Conservation (phyloP, 352 stramenopile species). For the Globisporangium uncinulatum region DNA sequence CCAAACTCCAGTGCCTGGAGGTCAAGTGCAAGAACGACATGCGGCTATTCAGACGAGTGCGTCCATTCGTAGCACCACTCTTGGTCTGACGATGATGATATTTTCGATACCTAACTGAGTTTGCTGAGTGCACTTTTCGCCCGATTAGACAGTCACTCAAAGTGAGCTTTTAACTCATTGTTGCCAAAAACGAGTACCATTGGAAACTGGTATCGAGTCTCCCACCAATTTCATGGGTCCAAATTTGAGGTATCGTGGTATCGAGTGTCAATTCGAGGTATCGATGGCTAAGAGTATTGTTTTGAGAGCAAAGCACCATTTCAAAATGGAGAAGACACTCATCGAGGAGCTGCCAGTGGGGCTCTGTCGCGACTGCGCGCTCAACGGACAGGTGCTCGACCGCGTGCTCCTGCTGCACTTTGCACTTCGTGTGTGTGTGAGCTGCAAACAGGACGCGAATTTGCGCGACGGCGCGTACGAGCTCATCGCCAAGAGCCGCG, state of each 20-base stretch:
- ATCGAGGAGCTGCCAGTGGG: conserved; percentile 23
- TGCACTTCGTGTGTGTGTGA: conserved; percentile 45
- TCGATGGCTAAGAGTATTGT: too few relatives aligned
- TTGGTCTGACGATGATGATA: background rate
- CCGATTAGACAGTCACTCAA: too few relatives aligned
- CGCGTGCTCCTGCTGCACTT: conserved; percentile 44
- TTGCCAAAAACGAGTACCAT: too few relatives aligned
- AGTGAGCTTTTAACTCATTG: too few relatives aligned
- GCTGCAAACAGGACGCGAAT: conserved; percentile 55
- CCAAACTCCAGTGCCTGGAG: conserved; percentile 71
- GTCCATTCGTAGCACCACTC: conserved; percentile 5
- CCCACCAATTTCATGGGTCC: too few relatives aligned
- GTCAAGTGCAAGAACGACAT: conserved; percentile 80
- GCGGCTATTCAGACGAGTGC: conserved; percentile 69
- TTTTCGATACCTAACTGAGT: too few relatives aligned
- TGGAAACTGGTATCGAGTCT: too few relatives aligned
- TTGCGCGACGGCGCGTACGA: conserved; percentile 47
- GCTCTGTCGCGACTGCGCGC: conserved; percentile 41
- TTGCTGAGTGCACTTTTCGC: too few relatives aligned
- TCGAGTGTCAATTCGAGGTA: too few relatives aligned
- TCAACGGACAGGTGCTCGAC: conserved; percentile 45
- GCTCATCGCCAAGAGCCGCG: conserved; percentile 52
- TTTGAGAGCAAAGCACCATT: too few relatives aligned
- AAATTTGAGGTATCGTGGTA: too few relatives aligned
- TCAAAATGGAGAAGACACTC: too few relatives aligned